Evolutionary conservation across 208 protist species (phyloP).

Genomic region (Eutreptiella sp.): DNA sequence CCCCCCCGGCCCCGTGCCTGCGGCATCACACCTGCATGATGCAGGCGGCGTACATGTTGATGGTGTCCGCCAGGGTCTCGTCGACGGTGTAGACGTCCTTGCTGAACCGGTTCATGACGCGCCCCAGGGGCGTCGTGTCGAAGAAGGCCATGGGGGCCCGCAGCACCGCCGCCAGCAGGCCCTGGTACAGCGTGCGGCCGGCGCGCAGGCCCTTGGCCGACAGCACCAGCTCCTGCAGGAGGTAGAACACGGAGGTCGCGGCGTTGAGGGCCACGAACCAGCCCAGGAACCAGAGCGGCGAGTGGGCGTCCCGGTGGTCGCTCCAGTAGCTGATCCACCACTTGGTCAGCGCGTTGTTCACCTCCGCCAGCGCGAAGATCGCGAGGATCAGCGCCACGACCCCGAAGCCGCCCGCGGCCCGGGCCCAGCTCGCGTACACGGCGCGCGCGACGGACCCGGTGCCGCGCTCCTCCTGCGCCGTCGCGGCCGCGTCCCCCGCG

Average conservation of each 20-base stretch:
- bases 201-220: slow-evolving; percentile 30
- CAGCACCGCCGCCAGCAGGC: slow-evolving; percentile 23
- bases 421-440: no score
- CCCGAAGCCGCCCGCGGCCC: no score
- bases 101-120: slow-evolving; percentile 67
- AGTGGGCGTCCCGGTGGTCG: no score
- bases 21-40: slow-evolving; percentile 36
- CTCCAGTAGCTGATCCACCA: no score
- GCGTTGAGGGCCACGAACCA: slow-evolving; percentile 1
- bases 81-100: slow-evolving; percentile 65
- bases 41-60: slow-evolving; percentile 42
- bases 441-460: no score
- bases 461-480: no score
- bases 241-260: neutral
- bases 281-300: neutral
- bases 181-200: slow-evolving; percentile 43
- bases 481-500: no score
- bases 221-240: slow-evolving; percentile 18
- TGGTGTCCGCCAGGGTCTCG: slow-evolving; percentile 50
- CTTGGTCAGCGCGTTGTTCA: no score
- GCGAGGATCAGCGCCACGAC: no score
- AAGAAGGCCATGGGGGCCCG: slow-evolving; percentile 36
- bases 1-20: no score
- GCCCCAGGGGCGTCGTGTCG: slow-evolving; percentile 39
- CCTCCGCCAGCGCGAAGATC: no score